Evolutionary conservation across 1,284 basidiomycete species (phyloP), one percentile per base, ranked within the genome.

Genomic region (Sanghuangporus weigelae): DNA sequence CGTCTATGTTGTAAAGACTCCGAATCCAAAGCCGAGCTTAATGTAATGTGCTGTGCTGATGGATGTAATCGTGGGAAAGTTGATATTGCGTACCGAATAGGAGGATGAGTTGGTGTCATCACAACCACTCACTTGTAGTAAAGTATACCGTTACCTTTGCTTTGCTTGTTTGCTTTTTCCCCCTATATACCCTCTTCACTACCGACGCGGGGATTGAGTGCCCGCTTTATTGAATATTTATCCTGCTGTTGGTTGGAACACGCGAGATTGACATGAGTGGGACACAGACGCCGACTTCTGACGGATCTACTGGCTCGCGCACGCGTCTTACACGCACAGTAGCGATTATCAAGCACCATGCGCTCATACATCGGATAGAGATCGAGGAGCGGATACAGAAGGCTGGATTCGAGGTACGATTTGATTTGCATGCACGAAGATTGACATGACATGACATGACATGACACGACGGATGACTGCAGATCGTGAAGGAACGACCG

Each of bases 401-500:
- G 73, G 86, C 89, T 49, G 84, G 84, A 70, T 91, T 92, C 66
- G 89, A 92, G 81, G 89, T 90, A 38, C 64, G 81, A 31, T 31
- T 31, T 31, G 26, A 26, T 26, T 26, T 26, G n/a, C n/a, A n/a
- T n/a, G n/a, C n/a, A 26, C 26, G 26, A 31, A 31, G 26, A 31
- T 4, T 31, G 26, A 31, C 26, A 3, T 31, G 26, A 31, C 26
- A 26, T 26, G 26, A 26, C 26, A 26, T 26, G 26, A 31, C 3
- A 31, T 4, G 26, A 31, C 26, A 31, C 26, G 26, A 31, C 3
- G 26, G 26, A 31, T 31, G 26, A 31, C 26, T 40, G 53, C 69
- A 90, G 89, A 90, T 92, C 69, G 84, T 90, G 60, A 92, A 92
- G 73, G 89, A 92, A 74, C 77, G 89, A 23, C 90, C 90, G 72